phyloP scores from a whole-genome alignment of 164 flowering plant genomes.

The Chimonanthus salicifolius region DNA sequence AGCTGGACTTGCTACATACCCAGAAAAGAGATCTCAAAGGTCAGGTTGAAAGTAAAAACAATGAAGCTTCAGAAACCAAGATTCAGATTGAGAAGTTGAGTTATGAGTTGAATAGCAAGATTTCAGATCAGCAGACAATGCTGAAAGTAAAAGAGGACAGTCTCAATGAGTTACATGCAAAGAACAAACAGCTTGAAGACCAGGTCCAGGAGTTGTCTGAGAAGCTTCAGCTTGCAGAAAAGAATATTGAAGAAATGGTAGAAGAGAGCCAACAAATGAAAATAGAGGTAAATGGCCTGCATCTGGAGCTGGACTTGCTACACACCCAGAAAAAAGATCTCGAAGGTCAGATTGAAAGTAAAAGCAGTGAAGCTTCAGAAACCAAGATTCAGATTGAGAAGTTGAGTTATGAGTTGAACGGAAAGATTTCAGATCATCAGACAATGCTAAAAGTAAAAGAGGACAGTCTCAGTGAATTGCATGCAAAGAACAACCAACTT shows the following conservation, averaged over 20 bases:
- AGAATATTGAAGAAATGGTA: background rate
- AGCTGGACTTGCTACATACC: slow-evolving; percentile 1
- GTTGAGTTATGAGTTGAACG: background rate
- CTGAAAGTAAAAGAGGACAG: background rate
- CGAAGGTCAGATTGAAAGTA: slow-evolving; percentile 28
- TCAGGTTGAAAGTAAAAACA: background rate
- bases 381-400: slow-evolving; percentile 7
- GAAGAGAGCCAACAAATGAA: background rate
- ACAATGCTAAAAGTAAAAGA: background rate
- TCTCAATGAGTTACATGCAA: background rate
- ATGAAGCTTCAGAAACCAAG: slow-evolving; percentile 6
- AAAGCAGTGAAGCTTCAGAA: slow-evolving; percentile 8
- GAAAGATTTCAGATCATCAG: background rate
- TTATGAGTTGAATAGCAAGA: slow-evolving; percentile 1
- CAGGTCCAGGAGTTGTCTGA: background rate
- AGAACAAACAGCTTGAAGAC: background rate
- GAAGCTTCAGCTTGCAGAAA: slow-evolving; percentile 4
- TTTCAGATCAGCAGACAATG: background rate
- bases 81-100: slow-evolving; percentile 8
- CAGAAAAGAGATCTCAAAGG: slow-evolving; percentile 6
- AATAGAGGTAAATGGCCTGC: slow-evolving; percentile 25
- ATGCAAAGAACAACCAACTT: background rate
- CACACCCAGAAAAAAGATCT: slow-evolving; percentile 25
- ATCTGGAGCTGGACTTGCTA: slow-evolving; percentile 28
- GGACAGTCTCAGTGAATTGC: background rate